A percentile compares a stretch with the other conserved stretches of the same genome.
Conservation (phyloP, 23 red algal genomes). For the Gracilariopsis chorda region DNA sequence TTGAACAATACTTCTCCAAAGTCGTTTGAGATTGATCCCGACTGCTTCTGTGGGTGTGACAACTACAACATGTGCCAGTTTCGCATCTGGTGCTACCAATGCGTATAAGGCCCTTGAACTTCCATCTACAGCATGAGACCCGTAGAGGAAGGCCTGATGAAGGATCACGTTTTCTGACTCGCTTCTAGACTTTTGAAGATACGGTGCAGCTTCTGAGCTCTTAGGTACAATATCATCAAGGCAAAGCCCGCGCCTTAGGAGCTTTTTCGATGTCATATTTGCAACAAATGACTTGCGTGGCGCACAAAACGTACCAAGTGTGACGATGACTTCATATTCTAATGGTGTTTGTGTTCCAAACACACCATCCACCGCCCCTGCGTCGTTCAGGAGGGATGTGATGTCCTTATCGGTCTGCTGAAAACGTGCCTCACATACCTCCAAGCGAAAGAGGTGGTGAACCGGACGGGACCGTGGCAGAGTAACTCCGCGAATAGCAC, state of each 20-base stretch:
- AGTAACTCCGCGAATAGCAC: conserved; percentile 6
- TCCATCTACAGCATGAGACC: conserved; percentile 56
- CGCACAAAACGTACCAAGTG: conserved; percentile 37
- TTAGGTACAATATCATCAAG: conserved; percentile 50
- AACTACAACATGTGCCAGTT: conserved; percentile 46
- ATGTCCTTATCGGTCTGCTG: conserved; percentile 55
- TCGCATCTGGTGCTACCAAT: conserved; percentile 54
- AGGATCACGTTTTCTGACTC: background rate
- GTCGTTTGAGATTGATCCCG: conserved; percentile 27
- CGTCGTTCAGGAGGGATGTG: conserved; percentile 35
- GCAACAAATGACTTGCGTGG: conserved; percentile 4
- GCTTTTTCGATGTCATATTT: background rate
- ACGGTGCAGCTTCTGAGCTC: conserved; percentile 19
- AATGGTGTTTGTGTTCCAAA: conserved; percentile 49
- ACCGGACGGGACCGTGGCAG: conserved; percentile 38
- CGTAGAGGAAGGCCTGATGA: conserved; percentile 72
- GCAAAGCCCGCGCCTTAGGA: conserved; percentile 28
- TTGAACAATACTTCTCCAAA: conserved; percentile 40
- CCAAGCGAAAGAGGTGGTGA: conserved; percentile 47
- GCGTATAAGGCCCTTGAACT: conserved; percentile 50
- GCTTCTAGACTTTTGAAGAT: conserved; percentile 27
- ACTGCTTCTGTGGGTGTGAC: conserved; percentile 35
- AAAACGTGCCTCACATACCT: conserved; percentile 59
- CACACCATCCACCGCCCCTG: conserved; percentile 40
- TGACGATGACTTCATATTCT: conserved; percentile 50